Evolutionary conservation across 225 moss, liverwort and hornwort species (phyloP).

Genomic region (Bryum argenteum): DNA sequence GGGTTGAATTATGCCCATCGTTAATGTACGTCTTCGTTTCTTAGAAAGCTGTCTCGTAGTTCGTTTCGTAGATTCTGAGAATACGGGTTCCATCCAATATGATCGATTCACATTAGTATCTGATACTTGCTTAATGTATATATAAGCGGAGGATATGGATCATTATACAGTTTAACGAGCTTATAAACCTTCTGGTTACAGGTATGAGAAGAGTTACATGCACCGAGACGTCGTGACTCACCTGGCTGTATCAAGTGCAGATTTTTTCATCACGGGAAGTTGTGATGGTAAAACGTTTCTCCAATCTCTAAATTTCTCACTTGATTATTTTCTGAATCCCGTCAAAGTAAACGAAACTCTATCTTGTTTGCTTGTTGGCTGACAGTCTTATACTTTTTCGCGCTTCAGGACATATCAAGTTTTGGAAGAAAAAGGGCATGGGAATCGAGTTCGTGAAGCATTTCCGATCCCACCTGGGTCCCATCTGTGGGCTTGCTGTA

Average conservation of each 20-base stretch:
- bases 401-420: constrained; percentile 85
- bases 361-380: constrained; percentile 18
- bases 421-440: constrained; percentile 96
- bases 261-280: constrained; percentile 98
- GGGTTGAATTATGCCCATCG: too few species aligned
- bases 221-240: constrained; percentile 94
- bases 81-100: not conserved
- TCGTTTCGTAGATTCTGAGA: not conserved
- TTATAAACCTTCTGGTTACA: constrained; percentile 28
- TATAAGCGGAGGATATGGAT: not conserved
- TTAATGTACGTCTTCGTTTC: not conserved
- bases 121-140: not conserved
- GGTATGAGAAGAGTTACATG: constrained; percentile 99
- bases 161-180: not conserved
- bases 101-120: not conserved
- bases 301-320: constrained; percentile 2
- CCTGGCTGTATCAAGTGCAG: constrained; percentile 84
- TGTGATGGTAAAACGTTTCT: constrained; percentile 70
- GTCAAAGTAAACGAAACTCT: not conserved
- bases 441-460: constrained; percentile 99
- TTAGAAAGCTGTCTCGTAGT: not conserved
- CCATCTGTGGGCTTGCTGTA: constrained; percentile 85
- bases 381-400: constrained; percentile 6
- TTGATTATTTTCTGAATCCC: not conserved
- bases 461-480: constrained; percentile 92